Conservation (phyloP, 352 stramenopile genomes). For the Phytophthora hybrid region DNA sequence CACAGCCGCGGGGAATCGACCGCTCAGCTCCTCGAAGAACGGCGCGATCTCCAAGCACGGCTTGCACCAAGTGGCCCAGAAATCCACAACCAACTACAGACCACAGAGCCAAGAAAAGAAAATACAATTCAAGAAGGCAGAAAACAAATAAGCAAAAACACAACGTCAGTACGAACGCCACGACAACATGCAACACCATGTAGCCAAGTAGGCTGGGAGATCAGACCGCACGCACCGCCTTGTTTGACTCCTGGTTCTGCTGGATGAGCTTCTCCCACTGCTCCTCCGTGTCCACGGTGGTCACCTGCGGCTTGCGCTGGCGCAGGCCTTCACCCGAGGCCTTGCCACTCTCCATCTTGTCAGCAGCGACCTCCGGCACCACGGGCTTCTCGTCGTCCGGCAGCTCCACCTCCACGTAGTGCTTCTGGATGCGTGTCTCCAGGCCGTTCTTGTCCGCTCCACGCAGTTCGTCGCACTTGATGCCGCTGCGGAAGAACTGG, state of each 20-base stretch:
- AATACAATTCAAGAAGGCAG: neutral
- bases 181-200: neutral
- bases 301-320: constrained; percentile 65
- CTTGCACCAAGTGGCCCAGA: constrained; percentile 88
- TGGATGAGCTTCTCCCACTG: constrained; percentile 66
- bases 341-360: neutral
- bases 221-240: too few relatives aligned
- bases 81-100: constrained; percentile 82
- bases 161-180: neutral
- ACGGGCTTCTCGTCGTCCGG: constrained; percentile 66
- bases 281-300: constrained; percentile 56
- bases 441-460: constrained; percentile 81
- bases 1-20: constrained; percentile 56
- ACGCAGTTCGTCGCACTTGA: constrained; percentile 89
- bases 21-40: too few relatives aligned
- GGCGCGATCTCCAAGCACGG: constrained; percentile 83
- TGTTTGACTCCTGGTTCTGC: constrained; percentile 54
- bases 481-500: constrained; percentile 93
- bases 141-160: too few relatives aligned
- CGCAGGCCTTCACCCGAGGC: constrained; percentile 42
- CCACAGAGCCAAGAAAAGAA: too few relatives aligned
- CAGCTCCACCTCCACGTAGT: constrained; percentile 83
- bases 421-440: constrained; percentile 71
- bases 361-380: neutral
- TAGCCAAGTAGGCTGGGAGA: neutral